These are phyloP conservation scores for Croton setiger DNA, from an alignment of 441 rosid species.

Conservation along the genomic window DNA sequence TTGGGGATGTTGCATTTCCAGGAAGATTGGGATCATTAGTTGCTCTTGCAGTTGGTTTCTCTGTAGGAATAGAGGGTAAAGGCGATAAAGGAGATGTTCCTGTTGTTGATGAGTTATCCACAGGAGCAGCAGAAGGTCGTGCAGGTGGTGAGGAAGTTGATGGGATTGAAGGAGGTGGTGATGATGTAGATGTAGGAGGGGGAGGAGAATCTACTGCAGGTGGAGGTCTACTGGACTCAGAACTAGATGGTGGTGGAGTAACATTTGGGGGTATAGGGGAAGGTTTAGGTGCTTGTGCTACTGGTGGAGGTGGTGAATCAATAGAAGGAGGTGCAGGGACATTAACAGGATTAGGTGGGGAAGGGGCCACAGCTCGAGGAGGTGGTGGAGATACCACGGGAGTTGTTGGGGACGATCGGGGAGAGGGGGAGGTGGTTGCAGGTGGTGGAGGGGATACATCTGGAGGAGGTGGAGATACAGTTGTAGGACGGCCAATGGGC, in stretches of 20 bases:
- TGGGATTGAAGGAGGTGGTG: constrained; percentile 43
- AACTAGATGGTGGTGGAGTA: constrained; percentile 34
- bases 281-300: constrained; percentile 35
- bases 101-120: constrained; percentile 34
- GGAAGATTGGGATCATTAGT: constrained; percentile 36
- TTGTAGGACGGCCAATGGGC: constrained; percentile 30
- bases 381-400: constrained; percentile 50
- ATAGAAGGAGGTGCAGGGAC: constrained; percentile 36
- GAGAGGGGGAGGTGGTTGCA: constrained; percentile 36
- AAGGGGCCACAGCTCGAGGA: constrained; percentile 33
- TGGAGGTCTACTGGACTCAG: constrained; percentile 42
- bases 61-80: constrained; percentile 52
- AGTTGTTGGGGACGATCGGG: constrained; percentile 36
- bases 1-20: constrained; percentile 28
- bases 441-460: constrained; percentile 47
- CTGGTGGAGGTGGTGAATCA: constrained; percentile 40
- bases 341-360: constrained; percentile 48
- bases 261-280: constrained; percentile 44
- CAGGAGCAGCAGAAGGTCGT: constrained; percentile 48
- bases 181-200: constrained; percentile 34
- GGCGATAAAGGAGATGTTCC: constrained; percentile 38
- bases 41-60: constrained; percentile 57
- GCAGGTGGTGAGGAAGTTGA: constrained; percentile 37
- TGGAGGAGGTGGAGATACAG: constrained; percentile 34
- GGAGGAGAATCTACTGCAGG: constrained; percentile 41